Conservation (phyloP, 2,329 filamentous ascomycete genomes). For the Alternaria atra region DNA sequence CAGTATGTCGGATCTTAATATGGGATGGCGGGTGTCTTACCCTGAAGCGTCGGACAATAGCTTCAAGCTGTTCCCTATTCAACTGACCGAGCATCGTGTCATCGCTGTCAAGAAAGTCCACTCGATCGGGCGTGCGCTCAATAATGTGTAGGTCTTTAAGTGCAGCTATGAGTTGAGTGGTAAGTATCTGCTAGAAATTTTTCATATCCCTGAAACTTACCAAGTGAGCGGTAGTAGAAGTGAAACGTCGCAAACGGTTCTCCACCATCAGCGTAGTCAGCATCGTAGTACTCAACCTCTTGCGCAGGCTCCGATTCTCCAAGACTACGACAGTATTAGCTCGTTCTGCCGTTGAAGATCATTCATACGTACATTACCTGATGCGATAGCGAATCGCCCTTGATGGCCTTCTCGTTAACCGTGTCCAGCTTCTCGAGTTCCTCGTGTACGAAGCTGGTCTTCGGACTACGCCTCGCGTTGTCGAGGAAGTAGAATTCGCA, state of each 20-base stretch:
- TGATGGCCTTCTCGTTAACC: constrained; percentile 26
- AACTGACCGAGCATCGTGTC: constrained; percentile 9
- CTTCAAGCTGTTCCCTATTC: constrained; percentile 15
- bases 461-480: not conserved
- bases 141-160: constrained; percentile 46
- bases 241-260: constrained; percentile 27
- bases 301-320: constrained; percentile 4
- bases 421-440: constrained; percentile 26
- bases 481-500: constrained; percentile 22
- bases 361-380: constrained; percentile 14
- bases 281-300: constrained; percentile 14
- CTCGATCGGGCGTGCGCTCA: constrained; percentile 29
- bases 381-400: constrained; percentile 23
- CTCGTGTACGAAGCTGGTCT: constrained; percentile 8
- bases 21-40: not conserved
- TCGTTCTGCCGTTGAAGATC: not conserved
- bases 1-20: not conserved
- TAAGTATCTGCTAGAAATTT: not conserved
- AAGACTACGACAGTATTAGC: constrained; percentile 7
- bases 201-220: constrained; percentile 5
- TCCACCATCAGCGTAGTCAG: constrained; percentile 5
- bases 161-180: not conserved
- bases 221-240: constrained; percentile 32
- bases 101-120: constrained; percentile 11
- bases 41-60: constrained; percentile 8